Conservation (phyloP, 345 rosid genomes). For the Abelmoschus esculentus region DNA sequence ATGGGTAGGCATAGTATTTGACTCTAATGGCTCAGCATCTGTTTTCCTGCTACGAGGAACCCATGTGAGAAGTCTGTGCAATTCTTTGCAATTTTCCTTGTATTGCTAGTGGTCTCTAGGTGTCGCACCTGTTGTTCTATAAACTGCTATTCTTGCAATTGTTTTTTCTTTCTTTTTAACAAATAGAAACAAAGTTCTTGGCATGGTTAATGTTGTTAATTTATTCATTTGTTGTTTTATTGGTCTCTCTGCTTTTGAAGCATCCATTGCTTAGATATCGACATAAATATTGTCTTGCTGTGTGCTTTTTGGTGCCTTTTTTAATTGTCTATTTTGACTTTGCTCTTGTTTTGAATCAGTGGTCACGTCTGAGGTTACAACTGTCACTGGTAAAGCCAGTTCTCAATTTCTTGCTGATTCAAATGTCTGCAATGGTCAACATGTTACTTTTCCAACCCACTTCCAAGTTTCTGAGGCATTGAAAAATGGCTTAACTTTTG, state of each 20-base stretch:
- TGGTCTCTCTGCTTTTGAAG: not conserved
- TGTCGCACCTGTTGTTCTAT: not conserved
- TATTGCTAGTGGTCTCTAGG: not conserved
- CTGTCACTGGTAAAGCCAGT: conserved; percentile 24
- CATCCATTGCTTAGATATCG: no score
- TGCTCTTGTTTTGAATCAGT: conserved; percentile 22
- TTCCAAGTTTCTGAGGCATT: conserved; percentile 60
- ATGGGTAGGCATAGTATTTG: not conserved
- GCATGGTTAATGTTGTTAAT: not conserved
- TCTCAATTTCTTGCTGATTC: conserved; percentile 26
- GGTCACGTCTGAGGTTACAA: conserved; percentile 26
- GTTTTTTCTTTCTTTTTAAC: not conserved
- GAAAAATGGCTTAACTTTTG: conserved; percentile 72
- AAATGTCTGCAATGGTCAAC: conserved; percentile 36
- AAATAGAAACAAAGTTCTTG: not conserved
- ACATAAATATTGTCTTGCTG: not conserved
- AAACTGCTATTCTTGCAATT: not conserved
- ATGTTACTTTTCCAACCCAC: conserved; percentile 75
- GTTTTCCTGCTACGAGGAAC: not conserved
- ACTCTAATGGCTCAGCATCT: no score
- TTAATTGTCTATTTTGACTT: conserved; percentile 9
- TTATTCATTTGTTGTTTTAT: not conserved
- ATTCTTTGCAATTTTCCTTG: no score
- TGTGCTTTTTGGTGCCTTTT: not conserved
- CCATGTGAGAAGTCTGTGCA: not conserved